Conservation (phyloP, 228 moss, liverwort and hornwort genomes). For the Sphagnum magellanicum region DNA sequence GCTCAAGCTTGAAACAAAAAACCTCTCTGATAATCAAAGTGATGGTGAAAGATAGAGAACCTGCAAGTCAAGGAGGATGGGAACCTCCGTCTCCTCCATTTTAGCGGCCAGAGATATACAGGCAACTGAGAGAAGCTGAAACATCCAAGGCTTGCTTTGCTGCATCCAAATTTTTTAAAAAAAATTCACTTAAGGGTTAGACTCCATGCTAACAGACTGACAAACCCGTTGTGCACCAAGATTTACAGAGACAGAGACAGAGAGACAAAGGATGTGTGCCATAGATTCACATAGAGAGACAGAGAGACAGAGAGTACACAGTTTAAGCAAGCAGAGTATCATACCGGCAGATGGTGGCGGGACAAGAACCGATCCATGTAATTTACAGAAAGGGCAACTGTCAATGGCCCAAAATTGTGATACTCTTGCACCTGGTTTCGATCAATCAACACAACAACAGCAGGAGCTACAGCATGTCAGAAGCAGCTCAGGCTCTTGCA, state of each 20-base stretch:
- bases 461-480: too few relatives aligned
- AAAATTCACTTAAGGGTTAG: too few relatives aligned
- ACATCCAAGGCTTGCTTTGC: slow-evolving; percentile 30
- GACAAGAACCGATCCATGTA: slow-evolving; percentile 58
- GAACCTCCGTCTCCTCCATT: slow-evolving; percentile 57
- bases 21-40: not conserved
- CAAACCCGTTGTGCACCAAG: not conserved
- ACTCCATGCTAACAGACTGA: not conserved
- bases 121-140: slow-evolving; percentile 37
- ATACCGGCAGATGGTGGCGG: slow-evolving; percentile 50
- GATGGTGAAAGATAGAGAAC: slow-evolving; percentile 5
- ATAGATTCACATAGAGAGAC: not conserved
- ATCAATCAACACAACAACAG: not conserved
- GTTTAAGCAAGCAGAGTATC: not conserved
- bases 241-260: not conserved
- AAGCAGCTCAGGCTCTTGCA: too few relatives aligned
- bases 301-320: not conserved
- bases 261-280: not conserved
- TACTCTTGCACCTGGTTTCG: slow-evolving; percentile 30
- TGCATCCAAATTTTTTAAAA: not conserved
- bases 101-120: slow-evolving; percentile 56
- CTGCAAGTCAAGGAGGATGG: slow-evolving; percentile 49
- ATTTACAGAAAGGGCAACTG: slow-evolving; percentile 42
- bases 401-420: slow-evolving; percentile 41
- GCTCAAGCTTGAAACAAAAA: not conserved